Percentiles rank a stretch among this genome's conserved stretches.
phyloP scores from a whole-genome alignment of 2,329 filamentous ascomycete species.

The Dactylonectria estremocensis region DNA sequence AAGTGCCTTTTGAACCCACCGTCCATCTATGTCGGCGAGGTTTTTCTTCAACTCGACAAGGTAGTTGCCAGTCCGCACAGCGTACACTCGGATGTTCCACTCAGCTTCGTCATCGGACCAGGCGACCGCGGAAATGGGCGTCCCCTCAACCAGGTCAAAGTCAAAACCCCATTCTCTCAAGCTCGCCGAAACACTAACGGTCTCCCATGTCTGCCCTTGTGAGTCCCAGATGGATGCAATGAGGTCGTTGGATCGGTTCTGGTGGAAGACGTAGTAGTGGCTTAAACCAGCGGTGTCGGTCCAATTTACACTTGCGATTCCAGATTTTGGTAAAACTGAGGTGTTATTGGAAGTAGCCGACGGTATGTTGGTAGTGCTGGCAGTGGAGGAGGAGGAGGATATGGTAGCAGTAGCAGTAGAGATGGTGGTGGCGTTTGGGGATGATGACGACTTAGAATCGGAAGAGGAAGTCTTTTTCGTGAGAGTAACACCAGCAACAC shows the following conservation, averaged over 20 bases:
- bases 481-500: neutral
- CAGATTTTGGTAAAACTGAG: neutral
- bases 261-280: neutral
- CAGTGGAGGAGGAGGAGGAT: too few species aligned
- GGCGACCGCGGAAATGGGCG: neutral
- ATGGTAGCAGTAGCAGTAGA: neutral
- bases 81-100: neutral
- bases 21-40: neutral
- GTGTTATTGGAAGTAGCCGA: neutral
- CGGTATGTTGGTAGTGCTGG: too few species aligned
- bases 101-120: neutral
- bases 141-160: neutral
- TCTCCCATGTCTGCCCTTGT: neutral
- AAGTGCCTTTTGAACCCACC: neutral
- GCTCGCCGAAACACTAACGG: neutral
- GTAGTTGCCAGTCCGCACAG: neutral
- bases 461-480: neutral
- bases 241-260: neutral
- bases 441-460: neutral
- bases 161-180: neutral
- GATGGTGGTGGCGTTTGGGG: neutral
- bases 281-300: neutral
- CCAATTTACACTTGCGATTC: slow-evolving; percentile 1
- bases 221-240: neutral
- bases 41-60: neutral